Conservation (phyloP, 169 alveolate species). For the Cryptosporidium meleagridis region DNA sequence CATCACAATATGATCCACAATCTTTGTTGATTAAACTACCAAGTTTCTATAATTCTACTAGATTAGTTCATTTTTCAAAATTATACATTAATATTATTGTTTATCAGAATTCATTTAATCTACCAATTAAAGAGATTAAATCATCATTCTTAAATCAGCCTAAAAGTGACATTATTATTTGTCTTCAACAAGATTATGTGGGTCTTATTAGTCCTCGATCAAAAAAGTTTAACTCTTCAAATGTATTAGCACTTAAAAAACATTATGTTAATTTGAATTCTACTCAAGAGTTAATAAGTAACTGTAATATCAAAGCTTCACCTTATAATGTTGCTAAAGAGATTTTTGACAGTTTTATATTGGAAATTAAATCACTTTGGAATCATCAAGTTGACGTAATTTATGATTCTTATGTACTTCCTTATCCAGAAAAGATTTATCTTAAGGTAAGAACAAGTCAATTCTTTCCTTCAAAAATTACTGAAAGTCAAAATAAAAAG, state of each 20-base stretch:
- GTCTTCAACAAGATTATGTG: background rate
- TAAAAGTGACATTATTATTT: slow-evolving; percentile 17
- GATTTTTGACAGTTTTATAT: slow-evolving; percentile 12
- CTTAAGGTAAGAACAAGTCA: slow-evolving; percentile 22
- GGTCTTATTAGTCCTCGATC: slow-evolving; percentile 15
- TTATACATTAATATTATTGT: slow-evolving; percentile 21
- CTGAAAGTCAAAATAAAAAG: background rate
- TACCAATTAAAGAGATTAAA: slow-evolving; percentile 1
- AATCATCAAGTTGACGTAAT: slow-evolving; percentile 27
- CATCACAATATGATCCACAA: slow-evolving; percentile 61
- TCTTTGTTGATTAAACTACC: slow-evolving; percentile 45
- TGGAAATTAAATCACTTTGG: slow-evolving; percentile 4
- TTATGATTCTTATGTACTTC: slow-evolving; percentile 23
- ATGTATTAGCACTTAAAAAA: background rate
- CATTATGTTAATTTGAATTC: slow-evolving; percentile 35
- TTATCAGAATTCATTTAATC: background rate
- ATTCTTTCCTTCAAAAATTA: slow-evolving; percentile 1
- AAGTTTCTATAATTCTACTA: slow-evolving; percentile 23
- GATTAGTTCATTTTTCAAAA: slow-evolving; percentile 40
- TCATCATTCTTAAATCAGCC: background rate
- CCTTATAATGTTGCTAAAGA: slow-evolving; percentile 28
- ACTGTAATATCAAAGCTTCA: background rate
- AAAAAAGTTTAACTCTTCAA: background rate
- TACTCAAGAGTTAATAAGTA: slow-evolving; percentile 23
- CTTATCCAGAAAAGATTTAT: slow-evolving; percentile 44